Evolutionary conservation across 768 basidiomycete species (phyloP), one percentile per base, ranked within the genome.

Genomic region (Russula emetica): DNA sequence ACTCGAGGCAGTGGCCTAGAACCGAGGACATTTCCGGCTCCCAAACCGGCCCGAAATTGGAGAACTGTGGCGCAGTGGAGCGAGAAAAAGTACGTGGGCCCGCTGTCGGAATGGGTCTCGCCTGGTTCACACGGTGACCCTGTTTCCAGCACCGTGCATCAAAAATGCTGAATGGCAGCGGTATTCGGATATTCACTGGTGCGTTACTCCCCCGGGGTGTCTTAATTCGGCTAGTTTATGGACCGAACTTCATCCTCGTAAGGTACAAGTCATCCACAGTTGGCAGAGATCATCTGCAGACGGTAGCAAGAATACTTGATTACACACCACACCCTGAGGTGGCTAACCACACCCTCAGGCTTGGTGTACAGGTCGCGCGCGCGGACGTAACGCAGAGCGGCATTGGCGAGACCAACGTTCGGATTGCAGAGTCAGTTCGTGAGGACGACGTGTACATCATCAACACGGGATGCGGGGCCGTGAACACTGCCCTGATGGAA

Each of bases 371-470:
- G 47, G 82, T 98, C 62, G 89, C 92, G 59, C 90, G 88, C 67
- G 92, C 92, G 22, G 88, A 92, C 70, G 86, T 97, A 61, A 87
- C 88, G 60, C 86, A 87, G 70, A 94, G 91, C 73, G 87, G 91
- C 26, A 90, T 94, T 65, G 92, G 94, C 61, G 96, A 98, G 78
- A 92, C 92, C 54, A 84, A 84, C 70, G 92, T 98, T 57, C 88
- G 90, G 68, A 93, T 99, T 73, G 83, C 84, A 68, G 94, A 98
- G 77, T 94, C 92, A 51, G 96, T 99, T 40, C 91, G 97, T 66
- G 95, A 98, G 77, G 92, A 94, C 75, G 97, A 98, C 74, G 96
- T 98, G 55, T 99, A 98, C 78, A 98, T 99, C 75, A 88, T 99
- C 79, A 97, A 94, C 77, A 92, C 93, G 44, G 90, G 92, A 16